Conservation (phyloP, 176 grass and related monocot species). For the Carex kokanica region DNA sequence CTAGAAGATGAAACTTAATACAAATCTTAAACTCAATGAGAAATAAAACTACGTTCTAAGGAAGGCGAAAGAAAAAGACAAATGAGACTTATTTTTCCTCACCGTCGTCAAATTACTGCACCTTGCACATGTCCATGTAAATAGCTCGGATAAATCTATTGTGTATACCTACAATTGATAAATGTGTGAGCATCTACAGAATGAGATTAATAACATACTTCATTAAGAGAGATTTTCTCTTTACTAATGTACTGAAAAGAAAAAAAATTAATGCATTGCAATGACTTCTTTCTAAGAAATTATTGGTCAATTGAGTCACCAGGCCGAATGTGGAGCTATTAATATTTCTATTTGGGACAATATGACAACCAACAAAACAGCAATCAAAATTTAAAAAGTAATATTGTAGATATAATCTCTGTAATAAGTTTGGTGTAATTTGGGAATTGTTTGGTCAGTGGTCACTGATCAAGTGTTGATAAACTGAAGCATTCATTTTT, state of each 20-base stretch:
- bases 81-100: not conserved
- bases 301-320: no score
- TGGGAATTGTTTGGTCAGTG: not conserved
- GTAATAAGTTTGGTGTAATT: not conserved
- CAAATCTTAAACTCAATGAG: not conserved
- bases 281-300: no score
- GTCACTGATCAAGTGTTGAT: not conserved
- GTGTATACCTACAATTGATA: slow-evolving; percentile 46
- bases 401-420: not conserved
- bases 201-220: not conserved
- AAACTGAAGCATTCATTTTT: no score
- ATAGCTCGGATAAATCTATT: slow-evolving; percentile 62
- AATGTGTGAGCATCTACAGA: slow-evolving; percentile 1
- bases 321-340: no score
- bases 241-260: not conserved
- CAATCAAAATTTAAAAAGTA: not conserved
- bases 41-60: slow-evolving; percentile 5
- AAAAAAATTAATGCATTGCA: no score
- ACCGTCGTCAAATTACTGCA: slow-evolving; percentile 81
- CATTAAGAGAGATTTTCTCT: not conserved
- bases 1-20: slow-evolving; percentile 16
- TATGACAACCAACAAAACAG: not conserved
- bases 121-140: slow-evolving; percentile 77
- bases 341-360: not conserved
- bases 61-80: not conserved